Conservation (phyloP, 805 yeast species). For the Candida piceae region DNA sequence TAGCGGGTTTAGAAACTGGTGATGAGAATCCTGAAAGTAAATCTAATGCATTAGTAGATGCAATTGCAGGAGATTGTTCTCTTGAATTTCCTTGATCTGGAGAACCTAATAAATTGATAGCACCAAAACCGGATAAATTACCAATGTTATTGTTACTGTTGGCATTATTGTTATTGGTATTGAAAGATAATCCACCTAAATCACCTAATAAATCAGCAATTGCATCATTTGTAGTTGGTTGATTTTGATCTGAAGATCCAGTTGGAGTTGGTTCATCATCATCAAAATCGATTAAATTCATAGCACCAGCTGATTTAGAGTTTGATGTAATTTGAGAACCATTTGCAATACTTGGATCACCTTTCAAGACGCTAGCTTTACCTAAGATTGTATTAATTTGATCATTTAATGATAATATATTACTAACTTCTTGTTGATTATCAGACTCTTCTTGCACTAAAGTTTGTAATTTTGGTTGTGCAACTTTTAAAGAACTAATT, state of each 20-base stretch:
- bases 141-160: conserved; percentile 7
- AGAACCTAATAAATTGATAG: conserved; percentile 28
- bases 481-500: conserved; percentile 68
- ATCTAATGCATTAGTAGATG: conserved; percentile 4
- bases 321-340: no score
- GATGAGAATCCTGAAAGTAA: conserved; percentile 13
- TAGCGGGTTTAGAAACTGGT: conserved; percentile 5
- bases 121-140: conserved; percentile 21
- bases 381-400: conserved; percentile 62
- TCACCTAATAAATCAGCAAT: conserved; percentile 72
- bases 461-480: conserved; percentile 82
- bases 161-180: conserved; percentile 2
- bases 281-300: conserved; percentile 68
- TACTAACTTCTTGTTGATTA: conserved; percentile 58
- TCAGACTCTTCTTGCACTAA: conserved; percentile 78
- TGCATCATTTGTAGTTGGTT: conserved; percentile 30
- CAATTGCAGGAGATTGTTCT: conserved; percentile 15
- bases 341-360: conserved; percentile 49
- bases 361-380: conserved; percentile 60
- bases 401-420: conserved; percentile 67
- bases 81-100: conserved; percentile 18
- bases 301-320: conserved; percentile 32
- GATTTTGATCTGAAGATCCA: conserved; percentile 6
- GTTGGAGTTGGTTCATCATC: conserved; percentile 40
- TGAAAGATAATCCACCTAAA: conserved; percentile 55